Base-by-base conservation (phyloP, 2,329 filamentous ascomycete genomes). In the Penicillium sp. region DNA sequence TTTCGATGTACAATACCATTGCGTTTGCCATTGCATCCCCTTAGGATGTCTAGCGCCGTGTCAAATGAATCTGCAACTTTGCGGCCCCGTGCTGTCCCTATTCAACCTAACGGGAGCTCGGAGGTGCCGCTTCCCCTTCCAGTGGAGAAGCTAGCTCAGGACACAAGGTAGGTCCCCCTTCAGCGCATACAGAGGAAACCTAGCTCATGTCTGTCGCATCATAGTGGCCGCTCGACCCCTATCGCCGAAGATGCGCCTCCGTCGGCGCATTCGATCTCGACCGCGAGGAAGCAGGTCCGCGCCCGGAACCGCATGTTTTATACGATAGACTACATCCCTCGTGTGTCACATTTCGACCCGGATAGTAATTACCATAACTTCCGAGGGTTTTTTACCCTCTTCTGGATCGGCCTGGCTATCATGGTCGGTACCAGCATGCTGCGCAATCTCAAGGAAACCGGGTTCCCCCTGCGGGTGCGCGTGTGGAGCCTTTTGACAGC, bases 371-470 rank as follows among this genome's bases (percentile, higher is more conserved):
- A 97, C 72, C 87, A 87, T 67, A 92, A 99, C 74, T 99, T 99
- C 72, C 86, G 91, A 65, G 94, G 94, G 69, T 99, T 99, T 82
- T 99, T 97, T 77, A 90, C 94, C 50, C 83, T 99, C 36, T 99
- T 99, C 77, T 99, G 94, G 94, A 93, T 99, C 61, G 91, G 91
- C 9, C 81, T 99, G 55, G 90, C 90, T 63, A 96, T 99, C 73
- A 96, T 99, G 92, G 91, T 92, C 66, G 88, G 96, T 58, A 97
- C 93, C 3, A 90, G 90, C n/a, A 90, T 92, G 80, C 76, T 97
- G 67, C 86, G 93, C 66, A 97, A 96, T 72, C 85, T 94, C 68
- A 96, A 93, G 73, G 94, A 97, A 70, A 97, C 91, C 0, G 94
- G 94, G 21, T 90, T 88, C 69, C 89, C 92, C 14, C 78, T 97